phyloP scores from a whole-genome alignment of 495 filamentous ascomycete genomes.

The Rhizodiscina lignyota region DNA sequence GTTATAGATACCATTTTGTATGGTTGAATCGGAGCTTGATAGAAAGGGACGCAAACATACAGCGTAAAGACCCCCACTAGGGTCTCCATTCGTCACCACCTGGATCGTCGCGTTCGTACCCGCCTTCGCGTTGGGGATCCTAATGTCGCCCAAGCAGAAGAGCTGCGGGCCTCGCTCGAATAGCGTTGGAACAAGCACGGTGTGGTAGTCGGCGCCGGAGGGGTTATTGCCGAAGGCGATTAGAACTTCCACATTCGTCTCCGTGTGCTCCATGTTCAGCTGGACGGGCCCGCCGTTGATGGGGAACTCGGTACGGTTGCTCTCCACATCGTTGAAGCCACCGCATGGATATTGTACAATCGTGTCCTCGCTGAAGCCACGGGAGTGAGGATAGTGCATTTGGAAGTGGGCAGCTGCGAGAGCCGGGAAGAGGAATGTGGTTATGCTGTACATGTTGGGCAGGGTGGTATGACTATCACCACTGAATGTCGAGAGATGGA shows the following conservation, averaged over 20 bases:
- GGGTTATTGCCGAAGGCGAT: constrained; percentile 37
- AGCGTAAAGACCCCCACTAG: constrained; percentile 12
- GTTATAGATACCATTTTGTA: too few relatives aligned
- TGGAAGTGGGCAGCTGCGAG: constrained; percentile 42
- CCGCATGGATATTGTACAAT: constrained; percentile 41
- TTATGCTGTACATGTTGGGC: too few relatives aligned
- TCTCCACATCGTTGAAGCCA: constrained; percentile 28
- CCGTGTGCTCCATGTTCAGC: constrained; percentile 37
- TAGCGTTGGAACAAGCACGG: constrained; percentile 27
- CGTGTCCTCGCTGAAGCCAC: constrained; percentile 35
- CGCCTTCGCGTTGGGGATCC: constrained; percentile 26
- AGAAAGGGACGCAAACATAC: neutral
- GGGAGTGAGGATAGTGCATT: constrained; percentile 36
- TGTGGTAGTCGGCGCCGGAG: constrained; percentile 31
- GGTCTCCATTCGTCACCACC: constrained; percentile 32
- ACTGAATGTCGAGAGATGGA: too few relatives aligned
- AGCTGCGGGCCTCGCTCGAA: constrained; percentile 35
- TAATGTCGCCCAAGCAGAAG: constrained; percentile 36
- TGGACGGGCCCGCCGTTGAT: constrained; percentile 31
- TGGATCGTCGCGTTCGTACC: constrained; percentile 48
- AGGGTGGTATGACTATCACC: too few relatives aligned
- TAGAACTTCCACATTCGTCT: constrained; percentile 38
- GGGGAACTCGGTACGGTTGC: constrained; percentile 33
- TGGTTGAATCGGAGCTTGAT: neutral
- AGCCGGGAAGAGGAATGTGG: constrained; percentile 16